Percentiles rank a stretch among this genome's conserved stretches.
These are phyloP conservation scores for Arthrinium puccinioides DNA, from an alignment of 2,329 filamentous ascomycete species.

Conservation along the genomic window DNA sequence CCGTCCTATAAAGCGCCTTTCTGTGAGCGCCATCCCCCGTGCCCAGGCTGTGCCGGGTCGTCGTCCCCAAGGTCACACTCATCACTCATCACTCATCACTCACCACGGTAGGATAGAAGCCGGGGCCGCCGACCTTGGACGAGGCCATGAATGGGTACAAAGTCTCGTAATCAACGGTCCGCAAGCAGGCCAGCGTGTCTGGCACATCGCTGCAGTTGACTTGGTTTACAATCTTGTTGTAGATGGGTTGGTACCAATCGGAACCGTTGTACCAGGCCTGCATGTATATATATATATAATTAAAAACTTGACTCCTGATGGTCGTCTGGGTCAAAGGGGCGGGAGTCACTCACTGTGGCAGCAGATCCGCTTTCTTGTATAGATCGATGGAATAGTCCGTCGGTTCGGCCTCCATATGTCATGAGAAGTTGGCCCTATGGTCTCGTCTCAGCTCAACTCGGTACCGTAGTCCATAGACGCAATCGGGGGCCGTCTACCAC, in stretches of 20 bases:
- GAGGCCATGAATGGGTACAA: conserved; percentile 35
- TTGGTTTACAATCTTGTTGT: conserved; percentile 35
- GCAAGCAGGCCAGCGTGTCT: conserved; percentile 42
- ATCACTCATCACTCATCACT: conserved; percentile 4
- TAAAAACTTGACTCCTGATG: not conserved
- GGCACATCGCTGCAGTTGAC: conserved; percentile 38
- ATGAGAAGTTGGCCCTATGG: conserved; percentile 19
- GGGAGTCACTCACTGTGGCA: conserved; percentile 12
- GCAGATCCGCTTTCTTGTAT: conserved; percentile 23
- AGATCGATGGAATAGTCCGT: conserved; percentile 18
- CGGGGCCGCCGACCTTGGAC: conserved; percentile 22
- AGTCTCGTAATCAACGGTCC: conserved; percentile 34
- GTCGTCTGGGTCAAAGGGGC: not conserved
- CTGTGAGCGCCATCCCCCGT: conserved; percentile 9
- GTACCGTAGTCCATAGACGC: too few species aligned
- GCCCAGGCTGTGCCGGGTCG: conserved; percentile 12
- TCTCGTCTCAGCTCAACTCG: conserved; percentile 1
- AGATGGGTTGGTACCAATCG: conserved; percentile 35
- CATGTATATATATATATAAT: not conserved
- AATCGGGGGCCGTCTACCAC: conserved; percentile 13
- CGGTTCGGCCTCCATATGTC: conserved; percentile 18
- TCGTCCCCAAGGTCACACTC: too few species aligned
- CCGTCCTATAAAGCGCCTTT: conserved; percentile 37
- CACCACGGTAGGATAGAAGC: conserved; percentile 21
- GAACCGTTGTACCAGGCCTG: conserved; percentile 25